Base-by-base conservation (phyloP, 352 stramenopile species). In the Hyaloperonospora arabidopsidis region DNA sequence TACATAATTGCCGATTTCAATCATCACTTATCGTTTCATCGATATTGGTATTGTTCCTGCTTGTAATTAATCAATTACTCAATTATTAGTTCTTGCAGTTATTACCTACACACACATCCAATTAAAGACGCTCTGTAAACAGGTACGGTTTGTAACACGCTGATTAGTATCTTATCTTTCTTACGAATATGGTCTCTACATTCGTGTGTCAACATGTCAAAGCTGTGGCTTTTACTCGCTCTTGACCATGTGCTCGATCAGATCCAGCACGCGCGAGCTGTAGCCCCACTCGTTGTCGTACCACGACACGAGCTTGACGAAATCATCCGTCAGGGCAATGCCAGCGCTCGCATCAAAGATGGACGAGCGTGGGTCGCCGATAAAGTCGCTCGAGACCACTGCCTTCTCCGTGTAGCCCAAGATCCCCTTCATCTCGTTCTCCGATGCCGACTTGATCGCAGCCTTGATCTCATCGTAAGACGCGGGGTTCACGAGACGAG, bases 211-310 rank as follows among this genome's bases (percentile, higher is more conserved):
- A 41, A 41, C 38, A 44, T 7, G 25, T 29, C 25, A 8, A 29
- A 3, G 25, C 25, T n/a, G n/a, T n/a, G n/a, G n/a, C n/a, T n/a
- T n/a, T 81, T 81, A 86, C 43, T 98, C 93, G 59, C 84, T 84
- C 64, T 89, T 88, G 64, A 88, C 84, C 77, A 97, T 96, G 84
- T 99, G 90, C 81, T 89, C 87, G 68, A 98, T 97, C 62, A 99
- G 79, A 79, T 99, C 95, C 66, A 98, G 72, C 67, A 98, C 84
- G 80, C 95, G 93, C 83, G 82, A 84, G 61, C 82, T 97, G 93
- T 99, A 99, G 61, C 96, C 96, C 79, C 91, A 98, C 74, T 99
- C 96, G 85, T 99, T 99, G 84, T 99, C 97, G 71, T 99, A 99
- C 95, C 96, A 99, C 57, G 93, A 96, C 48, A 99, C 87, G 62